Percentiles rank a stretch among this genome's conserved stretches.
These are phyloP conservation scores for Seiridium cupressi DNA, from an alignment of 2,329 filamentous ascomycete species.

Conservation along the genomic window DNA sequence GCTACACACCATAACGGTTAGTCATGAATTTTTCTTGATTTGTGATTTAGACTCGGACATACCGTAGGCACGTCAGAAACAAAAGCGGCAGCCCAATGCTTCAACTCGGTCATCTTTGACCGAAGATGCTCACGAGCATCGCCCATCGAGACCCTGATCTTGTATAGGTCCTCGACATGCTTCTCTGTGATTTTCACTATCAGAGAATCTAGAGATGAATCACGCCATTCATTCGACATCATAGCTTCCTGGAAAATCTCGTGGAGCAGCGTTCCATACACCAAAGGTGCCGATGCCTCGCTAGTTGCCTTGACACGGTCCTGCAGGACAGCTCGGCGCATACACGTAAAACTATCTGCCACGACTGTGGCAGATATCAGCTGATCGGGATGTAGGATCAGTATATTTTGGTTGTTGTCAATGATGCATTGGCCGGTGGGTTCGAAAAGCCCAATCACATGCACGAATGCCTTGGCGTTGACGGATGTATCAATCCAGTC, in stretches of 20 bases:
- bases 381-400: constrained; percentile 93
- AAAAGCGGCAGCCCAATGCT: constrained; percentile 81
- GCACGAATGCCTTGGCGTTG: constrained; percentile 72
- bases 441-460: constrained; percentile 80
- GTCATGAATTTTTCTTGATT: not conserved
- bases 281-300: constrained; percentile 73
- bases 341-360: constrained; percentile 92
- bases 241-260: constrained; percentile 93
- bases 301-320: constrained; percentile 91
- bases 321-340: constrained; percentile 86
- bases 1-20: constrained; percentile 31
- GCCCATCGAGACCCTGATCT: constrained; percentile 72
- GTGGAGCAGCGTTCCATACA: constrained; percentile 92
- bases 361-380: constrained; percentile 93
- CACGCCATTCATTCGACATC: constrained; percentile 78
- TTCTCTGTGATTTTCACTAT: constrained; percentile 70
- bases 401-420: constrained; percentile 77
- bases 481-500: constrained; percentile 85
- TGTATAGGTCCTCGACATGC: constrained; percentile 87
- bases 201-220: constrained; percentile 60
- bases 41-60: constrained; percentile 22
- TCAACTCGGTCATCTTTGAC: constrained; percentile 79
- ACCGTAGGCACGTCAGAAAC: constrained; percentile 70
- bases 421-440: constrained; percentile 71
- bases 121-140: constrained; percentile 77